These are phyloP conservation scores for Licmophora abbreviata DNA, from an alignment of 108 stramenopile species.

Conservation along the genomic window DNA sequence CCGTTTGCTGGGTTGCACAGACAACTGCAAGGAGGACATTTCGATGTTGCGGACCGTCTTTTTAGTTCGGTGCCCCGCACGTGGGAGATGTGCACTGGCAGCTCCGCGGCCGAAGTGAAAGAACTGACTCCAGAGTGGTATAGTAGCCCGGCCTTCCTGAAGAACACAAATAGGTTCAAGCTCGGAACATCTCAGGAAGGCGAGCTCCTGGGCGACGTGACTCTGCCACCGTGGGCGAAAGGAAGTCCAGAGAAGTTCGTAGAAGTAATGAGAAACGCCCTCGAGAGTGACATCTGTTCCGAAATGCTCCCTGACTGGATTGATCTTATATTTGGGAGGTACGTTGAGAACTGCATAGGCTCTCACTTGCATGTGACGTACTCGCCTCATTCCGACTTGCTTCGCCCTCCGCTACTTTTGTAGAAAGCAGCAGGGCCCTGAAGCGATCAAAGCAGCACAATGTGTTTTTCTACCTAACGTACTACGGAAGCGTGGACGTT, in stretches of 20 bases:
- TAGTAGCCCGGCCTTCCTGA: conserved; percentile 84
- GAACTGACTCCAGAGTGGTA: conserved; percentile 97
- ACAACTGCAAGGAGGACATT: conserved; percentile 91
- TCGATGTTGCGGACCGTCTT: conserved; percentile 97
- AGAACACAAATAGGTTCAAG: conserved; percentile 84
- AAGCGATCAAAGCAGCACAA: conserved; percentile 92
- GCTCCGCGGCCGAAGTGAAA: conserved; percentile 88
- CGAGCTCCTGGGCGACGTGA: conserved; percentile 88
- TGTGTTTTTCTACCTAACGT: conserved; percentile 98
- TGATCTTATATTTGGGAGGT: conserved; percentile 93
- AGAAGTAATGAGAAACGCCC: conserved; percentile 79
- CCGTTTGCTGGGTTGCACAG: conserved; percentile 89
- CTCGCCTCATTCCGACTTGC: not conserved
- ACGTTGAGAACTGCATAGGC: conserved; percentile 3
- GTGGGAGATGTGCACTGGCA: conserved; percentile 88
- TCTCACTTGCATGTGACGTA: not conserved
- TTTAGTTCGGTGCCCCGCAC: conserved; percentile 89
- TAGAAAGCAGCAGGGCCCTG: conserved; percentile 89
- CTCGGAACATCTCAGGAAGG: conserved; percentile 94
- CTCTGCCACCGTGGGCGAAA: conserved; percentile 96
- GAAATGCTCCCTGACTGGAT: conserved; percentile 95
- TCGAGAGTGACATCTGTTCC: conserved; percentile 85
- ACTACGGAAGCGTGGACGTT: conserved; percentile 96
- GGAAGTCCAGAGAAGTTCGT: conserved; percentile 85
- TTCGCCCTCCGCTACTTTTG: conserved; percentile 5